Evolutionary conservation across 768 basidiomycete genomes (phyloP).

Genomic region (Grammothele lineata): DNA sequence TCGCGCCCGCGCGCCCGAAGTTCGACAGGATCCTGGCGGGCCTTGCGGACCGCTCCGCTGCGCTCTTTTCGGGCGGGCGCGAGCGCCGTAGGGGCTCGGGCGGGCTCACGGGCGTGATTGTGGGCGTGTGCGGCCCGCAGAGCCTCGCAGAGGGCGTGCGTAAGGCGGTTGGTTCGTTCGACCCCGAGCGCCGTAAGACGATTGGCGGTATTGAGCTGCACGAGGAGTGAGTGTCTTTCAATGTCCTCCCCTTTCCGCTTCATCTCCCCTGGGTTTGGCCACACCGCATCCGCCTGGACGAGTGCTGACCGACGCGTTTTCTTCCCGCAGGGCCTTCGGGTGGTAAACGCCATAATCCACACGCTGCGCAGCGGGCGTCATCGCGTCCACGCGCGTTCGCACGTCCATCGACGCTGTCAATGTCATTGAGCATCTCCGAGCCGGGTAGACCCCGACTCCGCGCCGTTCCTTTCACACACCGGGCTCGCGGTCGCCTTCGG

Average conservation of each 20-base stretch:
- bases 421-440: no score
- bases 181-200: constrained; percentile 27
- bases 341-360: constrained; percentile 14
- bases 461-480: no score
- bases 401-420: no score
- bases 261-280: no score
- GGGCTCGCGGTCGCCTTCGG: no score
- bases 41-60: constrained; percentile 23
- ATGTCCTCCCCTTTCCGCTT: background rate
- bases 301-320: background rate
- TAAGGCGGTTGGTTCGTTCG: constrained; percentile 32
- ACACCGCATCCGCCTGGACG: background rate
- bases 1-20: constrained; percentile 28
- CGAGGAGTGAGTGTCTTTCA: constrained; percentile 32
- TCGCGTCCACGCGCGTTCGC: no score
- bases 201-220: constrained; percentile 40
- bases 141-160: constrained; percentile 35
- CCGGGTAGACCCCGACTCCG: no score
- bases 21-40: constrained; percentile 18
- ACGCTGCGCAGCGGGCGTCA: no score
- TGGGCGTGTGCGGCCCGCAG: constrained; percentile 40
- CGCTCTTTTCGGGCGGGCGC: constrained; percentile 14
- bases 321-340: constrained; percentile 13
- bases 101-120: constrained; percentile 30
- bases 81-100: constrained; percentile 8